Evolutionary conservation across 2,329 filamentous ascomycete species (phyloP), one percentile per base, ranked within the genome.

Genomic region (Fusarium sp.): DNA sequence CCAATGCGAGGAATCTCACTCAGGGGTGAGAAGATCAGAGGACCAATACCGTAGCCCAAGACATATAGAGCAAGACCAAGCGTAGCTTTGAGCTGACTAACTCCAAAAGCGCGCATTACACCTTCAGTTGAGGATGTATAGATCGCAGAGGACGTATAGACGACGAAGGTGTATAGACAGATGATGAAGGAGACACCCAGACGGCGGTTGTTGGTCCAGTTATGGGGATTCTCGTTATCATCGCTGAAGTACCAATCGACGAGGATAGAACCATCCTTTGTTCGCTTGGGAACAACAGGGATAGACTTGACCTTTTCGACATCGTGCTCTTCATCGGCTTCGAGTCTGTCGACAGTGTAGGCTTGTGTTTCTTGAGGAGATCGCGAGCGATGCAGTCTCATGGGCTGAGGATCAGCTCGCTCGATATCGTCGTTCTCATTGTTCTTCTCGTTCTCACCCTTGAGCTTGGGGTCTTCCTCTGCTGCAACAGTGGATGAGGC

Each of bases 1-100:
- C 92, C 92, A 56, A 93, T 87, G 50, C 85, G 78, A 0, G 91
- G 90, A 28, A 93, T 88, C 81, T 94, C 92, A 54, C 85, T 88
- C 45, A 93, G 80, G 0, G 92, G 92, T 0, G 89, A 90, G 81
- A 89, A 93, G 30, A 93, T 69, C 31, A 93, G 80, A 2, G 91
- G 91, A 0, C 91, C 91, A 22, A 90, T 81, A 18, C 91, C 90
- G 69, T 90, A 90, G 3, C 89, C 90, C 1, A 91, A 81, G 3
- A 92, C 90, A 75, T 91, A 92, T 65, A 92, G 85, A 0, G 89
- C 86, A 10, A 92, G 83, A 1, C 89, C 89, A 0, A 92, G 82
- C 0, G 87, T 86, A 5, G 89, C 87, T 15, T 86, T 83, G 15
- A 87, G 82, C 35, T 84, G 78, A 28, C 83, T 83, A 44, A 91